Evolutionary conservation across 257 asterid genomes (phyloP).

Genomic region (Nicotiana tomentosiformis): DNA sequence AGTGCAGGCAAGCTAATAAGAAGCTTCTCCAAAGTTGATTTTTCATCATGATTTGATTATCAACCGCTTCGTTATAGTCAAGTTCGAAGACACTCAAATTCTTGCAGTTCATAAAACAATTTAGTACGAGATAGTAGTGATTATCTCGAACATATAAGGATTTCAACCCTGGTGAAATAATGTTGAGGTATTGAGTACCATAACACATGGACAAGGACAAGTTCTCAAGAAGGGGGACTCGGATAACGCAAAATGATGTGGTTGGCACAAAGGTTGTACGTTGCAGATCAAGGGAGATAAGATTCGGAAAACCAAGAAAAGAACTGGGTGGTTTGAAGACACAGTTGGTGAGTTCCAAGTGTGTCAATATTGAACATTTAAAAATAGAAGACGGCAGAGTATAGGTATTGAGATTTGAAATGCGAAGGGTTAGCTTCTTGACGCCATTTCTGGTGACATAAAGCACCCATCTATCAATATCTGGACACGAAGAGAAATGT

Average conservation of each 20-base stretch:
- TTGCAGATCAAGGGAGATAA: background rate
- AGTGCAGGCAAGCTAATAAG: background rate
- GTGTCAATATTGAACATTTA: background rate
- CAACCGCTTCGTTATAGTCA: background rate
- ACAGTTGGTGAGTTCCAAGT: background rate
- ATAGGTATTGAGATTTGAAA: background rate
- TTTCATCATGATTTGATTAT: background rate
- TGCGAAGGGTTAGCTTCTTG: background rate
- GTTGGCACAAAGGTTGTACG: background rate
- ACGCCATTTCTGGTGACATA: background rate
- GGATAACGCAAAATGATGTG: background rate
- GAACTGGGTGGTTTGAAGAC: background rate
- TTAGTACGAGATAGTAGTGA: background rate
- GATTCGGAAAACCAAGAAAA: background rate
- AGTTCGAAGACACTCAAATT: background rate
- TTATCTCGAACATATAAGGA: background rate
- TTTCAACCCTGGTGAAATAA: background rate
- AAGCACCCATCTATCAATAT: background rate
- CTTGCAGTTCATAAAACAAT: background rate
- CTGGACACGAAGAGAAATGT: background rate
- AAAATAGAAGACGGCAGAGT: background rate
- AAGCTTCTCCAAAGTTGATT: background rate
- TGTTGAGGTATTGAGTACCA: background rate
- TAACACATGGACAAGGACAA: background rate
- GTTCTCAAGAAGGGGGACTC: background rate